Conservation (phyloP, 139 green algal genomes). For the Closterium sp. region DNA sequence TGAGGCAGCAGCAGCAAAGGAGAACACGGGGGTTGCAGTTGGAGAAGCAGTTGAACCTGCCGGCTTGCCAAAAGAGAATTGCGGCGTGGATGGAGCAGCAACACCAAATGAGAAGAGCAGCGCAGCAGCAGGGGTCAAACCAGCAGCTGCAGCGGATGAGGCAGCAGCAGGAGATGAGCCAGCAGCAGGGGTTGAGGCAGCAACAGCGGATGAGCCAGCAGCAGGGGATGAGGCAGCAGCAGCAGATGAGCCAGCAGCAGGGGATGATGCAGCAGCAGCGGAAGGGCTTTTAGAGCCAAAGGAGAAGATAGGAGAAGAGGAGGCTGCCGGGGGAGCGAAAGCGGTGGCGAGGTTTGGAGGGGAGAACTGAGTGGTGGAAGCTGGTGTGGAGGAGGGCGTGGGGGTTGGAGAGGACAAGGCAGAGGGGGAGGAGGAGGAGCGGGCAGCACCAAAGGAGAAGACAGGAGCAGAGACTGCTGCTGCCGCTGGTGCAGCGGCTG, state of each 20-base stretch:
- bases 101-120: too few relatives aligned
- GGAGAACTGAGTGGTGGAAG: neutral
- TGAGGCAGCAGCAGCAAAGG: neutral
- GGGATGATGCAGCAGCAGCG: neutral
- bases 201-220: too few relatives aligned
- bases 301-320: neutral
- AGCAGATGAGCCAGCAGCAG: too few relatives aligned
- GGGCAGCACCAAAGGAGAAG: neutral
- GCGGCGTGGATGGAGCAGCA: too few relatives aligned
- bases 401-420: too few relatives aligned
- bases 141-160: too few relatives aligned
- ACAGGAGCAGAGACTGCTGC: neutral
- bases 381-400: neutral
- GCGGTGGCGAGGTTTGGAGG: neutral
- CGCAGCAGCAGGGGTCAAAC: too few relatives aligned
- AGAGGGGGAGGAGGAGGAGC: too few relatives aligned
- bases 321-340: neutral
- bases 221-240: too few relatives aligned
- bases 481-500: too few relatives aligned
- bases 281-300: neutral
- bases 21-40: neutral
- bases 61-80: neutral
- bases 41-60: neutral
- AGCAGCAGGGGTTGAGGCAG: too few relatives aligned
- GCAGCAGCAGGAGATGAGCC: too few relatives aligned